Base-by-base conservation (phyloP, 805 yeast species). In the Pichia membranifaciens region DNA sequence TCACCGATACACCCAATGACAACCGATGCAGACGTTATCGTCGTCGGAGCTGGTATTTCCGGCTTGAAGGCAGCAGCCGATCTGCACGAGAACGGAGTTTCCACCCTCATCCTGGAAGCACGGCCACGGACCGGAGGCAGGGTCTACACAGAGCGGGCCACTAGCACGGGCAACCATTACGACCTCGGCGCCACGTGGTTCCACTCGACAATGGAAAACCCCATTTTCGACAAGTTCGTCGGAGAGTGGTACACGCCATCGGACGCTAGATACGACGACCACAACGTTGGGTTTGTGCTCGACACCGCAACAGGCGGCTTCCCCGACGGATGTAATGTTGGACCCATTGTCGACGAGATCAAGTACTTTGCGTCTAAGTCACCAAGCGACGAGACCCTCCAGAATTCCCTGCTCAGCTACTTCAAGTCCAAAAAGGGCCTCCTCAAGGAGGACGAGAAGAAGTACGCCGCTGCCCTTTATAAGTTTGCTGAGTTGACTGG, bases 151-250 rank as follows among this genome's bases (percentile, higher is more conserved):
- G 57, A 61, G 15, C 52, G 64, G 9, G 57, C 60, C 42, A 28
- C 54, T 34, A 55, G 45, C 7, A 55, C 63, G 1, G 17, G 51
- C 9, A 45, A 56, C 20, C 52, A 51, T 10, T 74, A 73, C 51
- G 81, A 76, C 56, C 51, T 75, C 17, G 81, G 81, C 2, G 80
- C 78, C 2, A 67, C 77, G 12, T 76, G 81, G 81, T 76, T 74
- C 55, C 81, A 76, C 53, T 76, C 75, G 32, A 60, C 72, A 9
- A 59, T 71, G 28, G 65, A 67, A 44, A 76, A 76, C 51, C 63
- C 65, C 3, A 61, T 70, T 6, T 66, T 74, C 45, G 57, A 60
- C 23, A 59, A 63, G 21, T 59, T 65, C 16, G 53, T 58, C 6
- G 48, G 51, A 10, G 53, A 51, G 4, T 46, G 56, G 21, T 51